A percentile compares a stretch with the other conserved stretches of the same genome.
Evolutionary conservation across 139 green algal genomes (phyloP).

Genomic region (Tetraselmis striata): DNA sequence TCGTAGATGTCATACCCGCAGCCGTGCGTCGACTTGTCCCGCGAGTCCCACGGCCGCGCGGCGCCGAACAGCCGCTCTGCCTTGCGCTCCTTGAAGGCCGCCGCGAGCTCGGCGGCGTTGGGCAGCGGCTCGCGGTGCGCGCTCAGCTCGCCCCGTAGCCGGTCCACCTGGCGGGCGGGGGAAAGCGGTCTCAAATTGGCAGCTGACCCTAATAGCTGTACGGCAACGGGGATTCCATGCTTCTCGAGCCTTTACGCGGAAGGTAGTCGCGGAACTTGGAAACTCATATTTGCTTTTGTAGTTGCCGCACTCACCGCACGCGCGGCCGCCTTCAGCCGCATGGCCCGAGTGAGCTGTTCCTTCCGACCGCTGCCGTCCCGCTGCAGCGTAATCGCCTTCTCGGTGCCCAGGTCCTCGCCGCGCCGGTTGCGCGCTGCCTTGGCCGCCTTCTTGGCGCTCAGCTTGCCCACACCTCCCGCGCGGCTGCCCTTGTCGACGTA

Average conservation of each 20-base stretch:
- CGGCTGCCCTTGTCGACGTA: not conserved
- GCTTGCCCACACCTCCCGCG: not conserved
- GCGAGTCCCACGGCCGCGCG: not conserved
- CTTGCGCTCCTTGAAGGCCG: not conserved
- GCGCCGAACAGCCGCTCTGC: not conserved
- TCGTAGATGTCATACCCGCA: not conserved
- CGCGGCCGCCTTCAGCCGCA: not conserved
- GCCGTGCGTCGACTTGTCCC: not conserved
- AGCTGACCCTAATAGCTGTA: too few relatives aligned
- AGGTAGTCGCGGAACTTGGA: too few relatives aligned
- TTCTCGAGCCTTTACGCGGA: too few relatives aligned
- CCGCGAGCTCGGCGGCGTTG: not conserved
- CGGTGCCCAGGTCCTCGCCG: not conserved
- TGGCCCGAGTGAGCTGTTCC: not conserved
- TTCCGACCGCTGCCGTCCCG: not conserved
- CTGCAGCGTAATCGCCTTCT: not conserved
- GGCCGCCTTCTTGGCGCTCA: not conserved
- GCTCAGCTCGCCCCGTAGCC: not conserved
- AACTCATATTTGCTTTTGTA: too few relatives aligned
- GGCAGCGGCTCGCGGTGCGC: not conserved
- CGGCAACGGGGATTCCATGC: too few relatives aligned
- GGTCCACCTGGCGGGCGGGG: too few relatives aligned
- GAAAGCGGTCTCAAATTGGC: too few relatives aligned
- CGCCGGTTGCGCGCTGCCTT: not conserved
- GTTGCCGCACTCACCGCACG: too few relatives aligned